Evolutionary conservation across 106 monocot genomes (phyloP).

Genomic region (Acorus gramineus): DNA sequence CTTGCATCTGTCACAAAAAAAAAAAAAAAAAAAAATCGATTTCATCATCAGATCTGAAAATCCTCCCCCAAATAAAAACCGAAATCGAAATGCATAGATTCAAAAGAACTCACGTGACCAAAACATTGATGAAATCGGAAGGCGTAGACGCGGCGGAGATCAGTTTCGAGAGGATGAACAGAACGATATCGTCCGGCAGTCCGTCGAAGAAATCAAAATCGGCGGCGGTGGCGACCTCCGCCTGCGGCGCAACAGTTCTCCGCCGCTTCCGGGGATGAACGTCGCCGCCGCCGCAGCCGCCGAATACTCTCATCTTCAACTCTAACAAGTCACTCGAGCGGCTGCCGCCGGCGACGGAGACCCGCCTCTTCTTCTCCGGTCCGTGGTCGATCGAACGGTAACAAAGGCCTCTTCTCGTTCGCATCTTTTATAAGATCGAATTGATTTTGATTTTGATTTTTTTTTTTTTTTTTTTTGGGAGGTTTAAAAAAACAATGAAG

Average conservation of each 20-base stretch:
- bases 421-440: no score
- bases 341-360: no score
- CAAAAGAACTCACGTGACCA: conserved; percentile 8
- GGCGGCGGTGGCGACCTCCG: background rate
- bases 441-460: no score
- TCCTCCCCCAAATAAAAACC: background rate
- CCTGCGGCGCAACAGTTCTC: background rate
- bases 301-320: no score
- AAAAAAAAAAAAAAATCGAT: background rate
- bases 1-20: conserved; percentile 35
- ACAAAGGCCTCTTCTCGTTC: no score
- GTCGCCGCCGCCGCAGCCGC: no score
- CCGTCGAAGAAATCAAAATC: conserved; percentile 14
- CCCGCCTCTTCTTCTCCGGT: no score
- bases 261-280: no score
- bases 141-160: conserved; percentile 12
- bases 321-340: no score
- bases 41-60: background rate
- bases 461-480: no score
- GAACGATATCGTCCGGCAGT: conserved; percentile 21
- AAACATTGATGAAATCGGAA: conserved; percentile 14
- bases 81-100: background rate
- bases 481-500: no score
- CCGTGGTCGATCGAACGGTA: no score
- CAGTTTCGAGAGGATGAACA: conserved; percentile 16